Evolutionary conservation across 768 basidiomycete species (phyloP), one percentile per base, ranked within the genome.

Genomic region (Leccinum imitatum): DNA sequence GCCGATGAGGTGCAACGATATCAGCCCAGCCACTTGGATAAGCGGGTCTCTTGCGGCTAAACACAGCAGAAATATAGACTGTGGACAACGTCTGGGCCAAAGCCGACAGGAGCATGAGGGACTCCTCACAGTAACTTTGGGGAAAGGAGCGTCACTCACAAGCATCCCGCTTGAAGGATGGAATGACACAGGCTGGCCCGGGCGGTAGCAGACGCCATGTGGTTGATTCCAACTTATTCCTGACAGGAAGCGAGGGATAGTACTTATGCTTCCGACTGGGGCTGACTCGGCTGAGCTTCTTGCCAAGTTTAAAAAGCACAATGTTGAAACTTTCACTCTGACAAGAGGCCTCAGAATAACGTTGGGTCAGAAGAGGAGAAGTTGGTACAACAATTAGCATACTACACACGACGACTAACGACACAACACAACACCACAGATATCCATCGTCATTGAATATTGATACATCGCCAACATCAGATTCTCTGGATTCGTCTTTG

Each of bases 141-240:
- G 15, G 14, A 13, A 13, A 17, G 14, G 14, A 37, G 14, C 14
- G 37, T 37, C 37, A 37, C 80, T 63, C 65, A 82, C 81, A 82
- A 78, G 58, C 76, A 79, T 3, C 81, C 80, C 6, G 73, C 79
- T 58, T 82, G 82, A 25, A 83, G 64, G 27, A 81, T 72, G 0
- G 82, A 73, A 84, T 83, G 30, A 84, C 80, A 61, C 23, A 84
- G 59, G 57, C 77, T 67, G 21, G 81, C 80, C 25, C 69, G 69
- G 8, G 76, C 74, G 21, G 65, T 60, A 3, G 76, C 60, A 27
- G 68, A 73, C 70, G 75, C 23, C 23, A 23, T 64, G 54, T 74
- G 67, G 66, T 81, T 66, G 48, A 83, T 53, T 11, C 80, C 81
- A 66, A 83, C 82, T 63, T 80, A 83, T 17, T 65, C 50, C 63